Evolutionary conservation across 2,329 filamentous ascomycete species (phyloP).

Genomic region (Xylariaceae sp.): DNA sequence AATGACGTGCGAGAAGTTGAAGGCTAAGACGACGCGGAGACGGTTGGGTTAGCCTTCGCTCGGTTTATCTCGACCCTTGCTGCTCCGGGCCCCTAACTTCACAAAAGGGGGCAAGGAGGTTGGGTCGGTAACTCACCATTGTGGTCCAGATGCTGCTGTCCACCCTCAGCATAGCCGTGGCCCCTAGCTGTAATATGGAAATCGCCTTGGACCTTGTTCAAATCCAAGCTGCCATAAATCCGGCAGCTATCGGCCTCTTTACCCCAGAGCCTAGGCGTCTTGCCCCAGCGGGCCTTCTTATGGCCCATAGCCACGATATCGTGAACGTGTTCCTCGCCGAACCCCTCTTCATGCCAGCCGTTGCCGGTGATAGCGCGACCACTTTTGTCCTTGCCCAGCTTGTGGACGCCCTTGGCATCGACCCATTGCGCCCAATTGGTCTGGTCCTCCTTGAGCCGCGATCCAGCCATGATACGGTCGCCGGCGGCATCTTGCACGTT

Average conservation of each 20-base stretch:
- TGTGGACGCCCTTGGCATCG: slow-evolving; percentile 67
- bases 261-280: slow-evolving; percentile 70
- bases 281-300: slow-evolving; percentile 68
- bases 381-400: slow-evolving; percentile 57
- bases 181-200: slow-evolving; percentile 96
- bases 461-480: slow-evolving; percentile 83
- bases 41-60: slow-evolving; percentile 27
- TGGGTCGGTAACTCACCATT: slow-evolving; percentile 55
- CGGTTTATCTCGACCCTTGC: background rate
- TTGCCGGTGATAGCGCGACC: slow-evolving; percentile 60
- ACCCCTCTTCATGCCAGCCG: slow-evolving; percentile 69
- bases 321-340: slow-evolving; percentile 81
- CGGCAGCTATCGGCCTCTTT: slow-evolving; percentile 72
- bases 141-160: slow-evolving; percentile 84
- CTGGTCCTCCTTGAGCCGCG: slow-evolving; percentile 71
- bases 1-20: slow-evolving; percentile 98
- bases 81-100: background rate
- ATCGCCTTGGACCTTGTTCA: slow-evolving; percentile 97
- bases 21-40: slow-evolving; percentile 54
- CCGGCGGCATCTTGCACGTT: slow-evolving; percentile 97
- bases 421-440: slow-evolving; percentile 86
- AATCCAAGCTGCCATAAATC: slow-evolving; percentile 84
- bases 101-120: background rate
- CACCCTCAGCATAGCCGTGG: slow-evolving; percentile 87
- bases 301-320: slow-evolving; percentile 78